phyloP scores from a whole-genome alignment of 352 stramenopile species.

The Pythium pyrilobum region DNA sequence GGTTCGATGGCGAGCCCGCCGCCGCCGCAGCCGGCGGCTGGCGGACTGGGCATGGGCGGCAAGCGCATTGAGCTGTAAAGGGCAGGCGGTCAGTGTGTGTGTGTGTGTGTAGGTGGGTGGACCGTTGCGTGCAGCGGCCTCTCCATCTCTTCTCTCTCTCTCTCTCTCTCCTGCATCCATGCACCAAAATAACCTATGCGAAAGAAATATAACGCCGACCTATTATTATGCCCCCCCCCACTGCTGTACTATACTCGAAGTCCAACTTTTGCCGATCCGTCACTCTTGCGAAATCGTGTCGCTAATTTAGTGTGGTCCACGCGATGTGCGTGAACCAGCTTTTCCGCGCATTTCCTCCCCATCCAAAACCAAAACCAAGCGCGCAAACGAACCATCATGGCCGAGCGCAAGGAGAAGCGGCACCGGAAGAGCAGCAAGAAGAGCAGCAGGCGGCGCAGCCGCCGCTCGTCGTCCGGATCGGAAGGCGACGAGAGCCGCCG shows the following conservation, averaged over 20 bases:
- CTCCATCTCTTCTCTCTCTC: background rate
- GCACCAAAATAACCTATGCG: conserved; percentile 16
- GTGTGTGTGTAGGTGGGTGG: background rate
- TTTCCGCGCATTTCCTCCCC: too few species aligned
- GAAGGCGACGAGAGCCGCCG: conserved; percentile 8
- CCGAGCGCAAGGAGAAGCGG: conserved; percentile 15
- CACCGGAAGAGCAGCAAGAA: conserved; percentile 33
- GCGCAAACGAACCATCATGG: conserved; percentile 6
- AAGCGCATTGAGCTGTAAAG: conserved; percentile 71
- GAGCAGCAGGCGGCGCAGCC: conserved; percentile 18
- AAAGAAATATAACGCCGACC: conserved; percentile 22
- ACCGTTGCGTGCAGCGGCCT: too few species aligned
- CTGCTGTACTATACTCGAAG: background rate
- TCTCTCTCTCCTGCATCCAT: background rate
- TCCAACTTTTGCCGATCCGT: background rate
- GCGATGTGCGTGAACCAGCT: too few species aligned
- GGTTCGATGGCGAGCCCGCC: background rate
- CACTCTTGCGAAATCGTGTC: background rate
- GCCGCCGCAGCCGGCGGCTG: background rate
- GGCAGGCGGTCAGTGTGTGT: too few species aligned
- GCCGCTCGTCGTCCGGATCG: conserved; percentile 2
- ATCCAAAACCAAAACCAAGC: background rate
- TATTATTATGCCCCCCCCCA: background rate
- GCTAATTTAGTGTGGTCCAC: too few species aligned
- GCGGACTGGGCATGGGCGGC: conserved; percentile 22